Conservation (phyloP, 805 yeast genomes). For the Sungouiella thailandica region DNA sequence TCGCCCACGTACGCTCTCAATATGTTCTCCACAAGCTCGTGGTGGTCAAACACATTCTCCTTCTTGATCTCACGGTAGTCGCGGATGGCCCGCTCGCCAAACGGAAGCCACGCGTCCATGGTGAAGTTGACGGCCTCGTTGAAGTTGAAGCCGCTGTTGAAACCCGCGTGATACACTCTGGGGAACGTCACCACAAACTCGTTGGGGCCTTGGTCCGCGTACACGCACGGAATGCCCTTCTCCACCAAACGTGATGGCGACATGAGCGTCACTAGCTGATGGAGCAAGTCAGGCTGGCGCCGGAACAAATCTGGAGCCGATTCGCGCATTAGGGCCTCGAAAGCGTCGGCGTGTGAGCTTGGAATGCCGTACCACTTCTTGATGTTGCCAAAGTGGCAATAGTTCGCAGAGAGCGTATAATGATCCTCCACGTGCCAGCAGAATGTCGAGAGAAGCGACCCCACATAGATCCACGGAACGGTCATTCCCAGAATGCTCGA, state of each 20-base stretch:
- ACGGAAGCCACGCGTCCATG: conserved; percentile 63
- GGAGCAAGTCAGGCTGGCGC: conserved; percentile 83
- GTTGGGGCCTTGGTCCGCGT: conserved; percentile 69
- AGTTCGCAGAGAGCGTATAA: conserved; percentile 84
- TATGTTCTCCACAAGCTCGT: conserved; percentile 44
- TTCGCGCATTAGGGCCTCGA: conserved; percentile 58
- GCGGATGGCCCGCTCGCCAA: conserved; percentile 42
- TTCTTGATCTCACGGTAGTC: conserved; percentile 29
- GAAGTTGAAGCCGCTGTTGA: conserved; percentile 42
- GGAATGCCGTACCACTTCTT: conserved; percentile 96
- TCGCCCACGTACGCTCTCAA: conserved; percentile 26
- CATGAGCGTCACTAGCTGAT: conserved; percentile 75
- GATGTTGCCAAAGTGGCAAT: conserved; percentile 84
- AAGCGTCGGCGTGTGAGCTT: conserved; percentile 52
- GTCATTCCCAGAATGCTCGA: conserved; percentile 88
- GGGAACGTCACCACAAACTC: conserved; percentile 42
- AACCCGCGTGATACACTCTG: conserved; percentile 42
- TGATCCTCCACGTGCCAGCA: conserved; percentile 98
- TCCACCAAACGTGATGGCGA: conserved; percentile 57
- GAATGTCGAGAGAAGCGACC: conserved; percentile 83
- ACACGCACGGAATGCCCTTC: conserved; percentile 41
- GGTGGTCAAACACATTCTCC: conserved; percentile 49
- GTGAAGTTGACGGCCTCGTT: conserved; percentile 55
- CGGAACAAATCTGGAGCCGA: conserved; percentile 77
- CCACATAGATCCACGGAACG: conserved; percentile 90